Evolutionary conservation across 2,329 filamentous ascomycete genomes (phyloP).

Genomic region (Stenocarpella maydis): DNA sequence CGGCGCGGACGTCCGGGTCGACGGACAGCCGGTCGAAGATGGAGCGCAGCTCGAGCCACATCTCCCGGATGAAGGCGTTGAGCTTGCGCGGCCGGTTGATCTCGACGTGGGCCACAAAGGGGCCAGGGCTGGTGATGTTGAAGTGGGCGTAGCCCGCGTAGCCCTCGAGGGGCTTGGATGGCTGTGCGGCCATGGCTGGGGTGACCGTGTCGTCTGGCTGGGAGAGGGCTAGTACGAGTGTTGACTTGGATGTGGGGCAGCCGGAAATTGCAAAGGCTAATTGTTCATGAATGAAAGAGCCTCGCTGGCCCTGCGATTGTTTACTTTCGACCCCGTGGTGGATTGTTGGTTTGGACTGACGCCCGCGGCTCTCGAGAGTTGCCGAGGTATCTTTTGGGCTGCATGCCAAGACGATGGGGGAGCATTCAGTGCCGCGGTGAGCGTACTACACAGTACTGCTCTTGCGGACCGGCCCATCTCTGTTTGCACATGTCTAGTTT

Average conservation of each 20-base stretch:
- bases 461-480: neutral
- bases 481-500: neutral
- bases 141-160: slow-evolving; percentile 70
- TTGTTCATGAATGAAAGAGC: neutral
- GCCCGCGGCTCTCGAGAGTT: slow-evolving; percentile 8
- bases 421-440: too few relatives aligned
- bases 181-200: slow-evolving; percentile 25
- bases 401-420: slow-evolving; percentile 18
- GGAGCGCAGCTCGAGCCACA: slow-evolving; percentile 83
- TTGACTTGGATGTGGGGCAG: neutral
- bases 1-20: slow-evolving; percentile 76
- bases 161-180: slow-evolving; percentile 17
- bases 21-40: slow-evolving; percentile 77
- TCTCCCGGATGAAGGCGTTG: slow-evolving; percentile 84
- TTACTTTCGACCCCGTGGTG: neutral
- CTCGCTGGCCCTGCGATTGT: neutral
- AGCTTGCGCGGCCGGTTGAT: slow-evolving; percentile 88
- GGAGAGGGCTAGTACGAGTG: neutral
- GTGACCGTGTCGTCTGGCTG: neutral
- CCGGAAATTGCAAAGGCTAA: neutral
- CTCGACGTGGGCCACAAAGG: slow-evolving; percentile 87
- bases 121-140: slow-evolving; percentile 74
- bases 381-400: slow-evolving; percentile 18
- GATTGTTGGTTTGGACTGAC: neutral
- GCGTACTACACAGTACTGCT: neutral